Evolutionary conservation across 305 asterid genomes (phyloP).

Genomic region (Ilex paraguariensis): DNA sequence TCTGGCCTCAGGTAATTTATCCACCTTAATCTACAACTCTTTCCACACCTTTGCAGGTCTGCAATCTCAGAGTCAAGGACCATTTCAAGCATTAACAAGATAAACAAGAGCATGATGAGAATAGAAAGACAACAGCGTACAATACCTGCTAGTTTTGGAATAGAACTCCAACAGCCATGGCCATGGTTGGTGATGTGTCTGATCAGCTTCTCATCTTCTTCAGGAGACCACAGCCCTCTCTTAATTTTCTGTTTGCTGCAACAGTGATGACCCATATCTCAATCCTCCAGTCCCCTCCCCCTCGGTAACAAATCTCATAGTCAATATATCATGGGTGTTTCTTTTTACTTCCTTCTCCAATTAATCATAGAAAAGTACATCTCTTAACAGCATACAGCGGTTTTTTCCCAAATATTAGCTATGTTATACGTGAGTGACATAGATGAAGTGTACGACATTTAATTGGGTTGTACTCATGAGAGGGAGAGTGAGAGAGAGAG

Average conservation of each 20-base stretch:
- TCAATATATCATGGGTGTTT: conserved; percentile 8
- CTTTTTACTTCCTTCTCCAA: conserved; percentile 14
- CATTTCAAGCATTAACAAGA: too few relatives aligned
- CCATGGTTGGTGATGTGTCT: conserved; percentile 62
- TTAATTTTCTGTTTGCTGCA: conserved; percentile 93
- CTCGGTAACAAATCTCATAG: conserved; percentile 16
- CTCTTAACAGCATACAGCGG: conserved; percentile 4
- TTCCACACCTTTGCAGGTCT: conserved; percentile 89
- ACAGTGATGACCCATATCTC: conserved; percentile 76
- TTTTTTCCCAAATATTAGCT: conserved; percentile 37
- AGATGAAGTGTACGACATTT: conserved; percentile 67
- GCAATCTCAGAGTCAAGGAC: not conserved
- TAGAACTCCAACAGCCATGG: conserved; percentile 94
- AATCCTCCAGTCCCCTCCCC: conserved; percentile 11
- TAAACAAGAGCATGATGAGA: not conserved
- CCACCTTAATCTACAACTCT: conserved; percentile 91
- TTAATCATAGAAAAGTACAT: conserved; percentile 7
- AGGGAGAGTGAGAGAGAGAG: not conserved
- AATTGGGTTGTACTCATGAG: too few relatives aligned
- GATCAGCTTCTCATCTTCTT: conserved; percentile 80
- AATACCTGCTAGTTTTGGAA: conserved; percentile 76
- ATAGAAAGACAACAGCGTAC: not conserved
- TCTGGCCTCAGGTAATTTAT: conserved; percentile 87
- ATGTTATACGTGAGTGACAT: conserved; percentile 30
- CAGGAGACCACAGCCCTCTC: conserved; percentile 96